phyloP scores from a whole-genome alignment of 2,329 filamentous ascomycete species.

The Phialemoniopsis sp. region DNA sequence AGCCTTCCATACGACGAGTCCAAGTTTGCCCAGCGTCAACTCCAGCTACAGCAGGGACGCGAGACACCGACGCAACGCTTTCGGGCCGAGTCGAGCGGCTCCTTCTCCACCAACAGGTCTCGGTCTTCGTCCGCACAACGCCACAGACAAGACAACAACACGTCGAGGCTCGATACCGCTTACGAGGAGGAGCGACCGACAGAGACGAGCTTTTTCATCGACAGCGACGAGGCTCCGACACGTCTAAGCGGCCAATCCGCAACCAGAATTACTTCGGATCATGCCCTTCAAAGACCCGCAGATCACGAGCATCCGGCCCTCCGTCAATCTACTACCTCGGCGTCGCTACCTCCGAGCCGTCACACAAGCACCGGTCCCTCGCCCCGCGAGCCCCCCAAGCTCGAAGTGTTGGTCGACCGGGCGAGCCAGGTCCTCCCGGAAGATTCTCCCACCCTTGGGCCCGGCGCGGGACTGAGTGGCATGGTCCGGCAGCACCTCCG shows the following conservation, averaged over 20 bases:
- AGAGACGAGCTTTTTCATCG: too few relatives aligned
- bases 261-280: constrained; percentile 17
- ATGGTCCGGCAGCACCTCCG: constrained; percentile 84
- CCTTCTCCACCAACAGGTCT: constrained; percentile 34
- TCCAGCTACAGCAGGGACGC: constrained; percentile 73
- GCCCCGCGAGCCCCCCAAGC: not conserved
- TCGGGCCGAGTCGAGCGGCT: constrained; percentile 40
- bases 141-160: constrained; percentile 17
- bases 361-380: constrained; percentile 19
- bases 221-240: too few relatives aligned
- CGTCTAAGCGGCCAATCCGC: not conserved
- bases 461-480: constrained; percentile 67
- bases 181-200: too few relatives aligned
- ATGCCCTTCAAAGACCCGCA: constrained; percentile 37
- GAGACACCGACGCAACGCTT: constrained; percentile 51
- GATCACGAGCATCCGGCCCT: constrained; percentile 53
- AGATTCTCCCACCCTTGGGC: constrained; percentile 80
- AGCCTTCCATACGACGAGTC: constrained; percentile 75
- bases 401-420: too few relatives aligned
- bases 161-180: constrained; percentile 15
- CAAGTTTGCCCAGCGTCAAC: constrained; percentile 76
- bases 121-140: constrained; percentile 37
- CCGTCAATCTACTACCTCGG: constrained; percentile 37
- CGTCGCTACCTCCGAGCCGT: constrained; percentile 31
- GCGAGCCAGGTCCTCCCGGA: constrained; percentile 15